Percentiles rank a stretch among this genome's conserved stretches.
phyloP scores from a whole-genome alignment of 2,329 filamentous ascomycete genomes.

The Sporothrix dimorphospora region DNA sequence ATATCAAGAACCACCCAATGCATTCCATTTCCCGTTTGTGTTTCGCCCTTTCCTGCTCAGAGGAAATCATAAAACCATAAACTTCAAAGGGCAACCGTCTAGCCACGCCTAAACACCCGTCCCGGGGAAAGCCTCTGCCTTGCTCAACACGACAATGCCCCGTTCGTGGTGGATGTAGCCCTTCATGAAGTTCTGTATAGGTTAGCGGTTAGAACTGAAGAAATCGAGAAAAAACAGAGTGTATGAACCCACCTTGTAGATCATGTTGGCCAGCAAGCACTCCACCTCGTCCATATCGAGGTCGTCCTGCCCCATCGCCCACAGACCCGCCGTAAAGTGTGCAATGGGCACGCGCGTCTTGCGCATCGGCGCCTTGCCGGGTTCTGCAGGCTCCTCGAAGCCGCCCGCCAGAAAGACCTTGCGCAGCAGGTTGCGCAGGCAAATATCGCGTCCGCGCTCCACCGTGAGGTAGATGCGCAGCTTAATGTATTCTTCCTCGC shows the following conservation, averaged over 20 bases:
- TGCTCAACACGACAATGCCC: slow-evolving; percentile 89
- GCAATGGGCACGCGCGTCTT: slow-evolving; percentile 78
- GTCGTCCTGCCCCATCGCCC: slow-evolving; percentile 67
- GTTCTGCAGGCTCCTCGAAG: slow-evolving; percentile 75
- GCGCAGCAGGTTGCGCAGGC: slow-evolving; percentile 85
- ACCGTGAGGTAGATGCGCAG: slow-evolving; percentile 92
- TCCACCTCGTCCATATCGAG: slow-evolving; percentile 93
- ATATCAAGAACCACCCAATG: neutral
- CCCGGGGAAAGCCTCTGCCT: slow-evolving; percentile 89
- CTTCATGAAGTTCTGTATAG: slow-evolving; percentile 82
- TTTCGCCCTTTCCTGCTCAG: neutral
- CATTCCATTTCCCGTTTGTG: neutral
- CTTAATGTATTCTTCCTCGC: slow-evolving; percentile 92
- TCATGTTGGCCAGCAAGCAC: slow-evolving; percentile 92
- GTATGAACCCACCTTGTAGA: slow-evolving; percentile 78
- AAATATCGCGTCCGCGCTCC: slow-evolving; percentile 88
- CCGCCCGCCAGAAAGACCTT: slow-evolving; percentile 88
- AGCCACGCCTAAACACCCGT: slow-evolving; percentile 63
- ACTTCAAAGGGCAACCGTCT: neutral
- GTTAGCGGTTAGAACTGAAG: neutral
- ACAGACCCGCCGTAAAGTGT: slow-evolving; percentile 84
- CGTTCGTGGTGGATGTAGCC: slow-evolving; percentile 94
- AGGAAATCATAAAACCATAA: neutral
- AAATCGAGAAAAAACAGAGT: neutral
- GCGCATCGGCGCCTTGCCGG: slow-evolving; percentile 62